Evolutionary conservation across 2,329 filamentous ascomycete species (phyloP).

Genomic region (Pseudocercospora fuligena): DNA sequence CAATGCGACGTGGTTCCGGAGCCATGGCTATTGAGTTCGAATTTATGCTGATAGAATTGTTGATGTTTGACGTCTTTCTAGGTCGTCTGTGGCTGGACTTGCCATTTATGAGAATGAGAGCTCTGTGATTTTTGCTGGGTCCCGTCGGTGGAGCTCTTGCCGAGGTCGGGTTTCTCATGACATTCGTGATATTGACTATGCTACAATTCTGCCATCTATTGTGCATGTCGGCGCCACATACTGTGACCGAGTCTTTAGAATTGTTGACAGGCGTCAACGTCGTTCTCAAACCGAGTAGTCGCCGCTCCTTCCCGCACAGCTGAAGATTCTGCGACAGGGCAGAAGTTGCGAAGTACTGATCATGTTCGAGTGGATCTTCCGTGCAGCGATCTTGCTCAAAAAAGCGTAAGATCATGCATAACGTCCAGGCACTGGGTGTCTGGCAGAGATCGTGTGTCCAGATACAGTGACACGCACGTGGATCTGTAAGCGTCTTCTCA

Average conservation of each 20-base stretch:
- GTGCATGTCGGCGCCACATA: background rate
- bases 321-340: background rate
- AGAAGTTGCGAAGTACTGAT: background rate
- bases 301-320: background rate
- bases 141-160: background rate
- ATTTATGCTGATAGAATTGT: background rate
- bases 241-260: background rate
- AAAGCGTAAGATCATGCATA: background rate
- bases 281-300: background rate
- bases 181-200: background rate
- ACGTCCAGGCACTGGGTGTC: background rate
- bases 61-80: background rate
- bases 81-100: background rate
- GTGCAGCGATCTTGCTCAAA: background rate
- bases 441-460: background rate
- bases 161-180: background rate
- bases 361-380: background rate
- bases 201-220: background rate
- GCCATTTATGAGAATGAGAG: background rate
- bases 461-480: background rate
- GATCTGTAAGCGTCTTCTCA: background rate
- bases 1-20: constrained; percentile 58
- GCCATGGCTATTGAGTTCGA: constrained; percentile 17
- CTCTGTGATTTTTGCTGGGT: background rate
- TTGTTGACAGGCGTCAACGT: background rate